phyloP scores from a whole-genome alignment of 2,329 filamentous ascomycete species.

The Aspergillus bombycis region DNA sequence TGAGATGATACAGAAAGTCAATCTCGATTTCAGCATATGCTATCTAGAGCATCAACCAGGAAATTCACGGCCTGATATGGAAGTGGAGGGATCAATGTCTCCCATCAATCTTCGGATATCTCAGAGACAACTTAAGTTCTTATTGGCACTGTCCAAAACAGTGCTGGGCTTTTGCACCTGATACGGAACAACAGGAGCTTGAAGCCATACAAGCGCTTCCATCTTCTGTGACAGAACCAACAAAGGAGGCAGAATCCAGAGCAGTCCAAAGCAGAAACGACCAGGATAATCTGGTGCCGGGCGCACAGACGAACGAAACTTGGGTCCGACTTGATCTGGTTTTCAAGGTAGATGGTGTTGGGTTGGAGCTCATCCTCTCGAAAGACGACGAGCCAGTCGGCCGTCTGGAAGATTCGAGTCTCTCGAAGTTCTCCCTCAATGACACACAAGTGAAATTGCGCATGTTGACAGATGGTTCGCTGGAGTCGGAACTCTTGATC shows the following conservation, averaged over 20 bases:
- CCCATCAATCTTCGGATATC: conserved; percentile 89
- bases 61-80: conserved; percentile 81
- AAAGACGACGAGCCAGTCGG: conserved; percentile 76
- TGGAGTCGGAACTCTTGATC: conserved; percentile 91
- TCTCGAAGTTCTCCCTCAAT: conserved; percentile 93
- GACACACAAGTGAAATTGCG: conserved; percentile 88
- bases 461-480: conserved; percentile 86
- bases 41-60: conserved; percentile 84
- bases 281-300: conserved; percentile 63
- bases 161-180: conserved; percentile 86
- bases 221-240: conserved; percentile 54
- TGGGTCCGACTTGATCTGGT: conserved; percentile 95
- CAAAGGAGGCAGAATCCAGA: conserved; percentile 52
- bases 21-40: conserved; percentile 88
- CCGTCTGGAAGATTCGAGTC: conserved; percentile 74
- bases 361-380: conserved; percentile 82
- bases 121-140: conserved; percentile 86
- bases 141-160: conserved; percentile 83
- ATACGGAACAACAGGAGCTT: conserved; percentile 70
- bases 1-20: conserved; percentile 96
- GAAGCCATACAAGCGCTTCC: conserved; percentile 76
- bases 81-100: conserved; percentile 89
- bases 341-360: conserved; percentile 85
- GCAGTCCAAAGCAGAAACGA: conserved; percentile 54
- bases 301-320: conserved; percentile 69